phyloP scores from a whole-genome alignment of 352 stramenopile genomes.

The Pythium dissotocum region DNA sequence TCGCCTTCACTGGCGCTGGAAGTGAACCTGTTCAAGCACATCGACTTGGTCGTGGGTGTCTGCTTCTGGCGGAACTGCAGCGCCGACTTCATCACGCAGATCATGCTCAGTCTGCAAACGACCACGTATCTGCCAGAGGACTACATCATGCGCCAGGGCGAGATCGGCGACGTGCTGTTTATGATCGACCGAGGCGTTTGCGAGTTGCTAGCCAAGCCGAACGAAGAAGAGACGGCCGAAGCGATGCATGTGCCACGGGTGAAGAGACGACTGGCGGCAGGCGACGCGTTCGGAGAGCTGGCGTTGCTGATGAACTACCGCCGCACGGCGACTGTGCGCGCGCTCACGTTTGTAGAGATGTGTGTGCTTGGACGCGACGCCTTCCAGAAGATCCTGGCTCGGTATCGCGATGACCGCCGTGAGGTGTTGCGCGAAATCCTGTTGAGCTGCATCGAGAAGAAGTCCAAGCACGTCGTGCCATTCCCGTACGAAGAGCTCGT shows the following conservation, averaged over 20 bases:
- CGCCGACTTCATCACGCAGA: slow-evolving; percentile 38
- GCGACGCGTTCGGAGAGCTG: slow-evolving; percentile 40
- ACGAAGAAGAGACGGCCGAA: slow-evolving; percentile 6
- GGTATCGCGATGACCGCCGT: slow-evolving; percentile 27
- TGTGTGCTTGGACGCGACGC: slow-evolving; percentile 17
- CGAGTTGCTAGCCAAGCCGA: slow-evolving; percentile 18
- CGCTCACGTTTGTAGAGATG: slow-evolving; percentile 31
- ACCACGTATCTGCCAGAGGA: slow-evolving; percentile 40
- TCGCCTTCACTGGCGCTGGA: slow-evolving; percentile 34
- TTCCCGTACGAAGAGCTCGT: slow-evolving; percentile 27
- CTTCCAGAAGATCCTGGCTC: slow-evolving; percentile 28
- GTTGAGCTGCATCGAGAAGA: slow-evolving; percentile 23
- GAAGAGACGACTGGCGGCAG: slow-evolving; percentile 22
- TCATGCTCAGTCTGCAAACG: slow-evolving; percentile 29
- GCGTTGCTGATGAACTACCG: slow-evolving; percentile 39
- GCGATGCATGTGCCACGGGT: slow-evolving; percentile 17
- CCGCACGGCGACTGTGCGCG: slow-evolving; percentile 30
- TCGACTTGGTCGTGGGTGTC: slow-evolving; percentile 34
- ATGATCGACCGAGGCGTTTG: slow-evolving; percentile 38
- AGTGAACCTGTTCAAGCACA: slow-evolving; percentile 40
- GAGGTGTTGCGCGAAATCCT: slow-evolving; percentile 26
- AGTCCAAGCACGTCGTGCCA: slow-evolving; percentile 17
- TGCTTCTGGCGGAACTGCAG: slow-evolving; percentile 33
- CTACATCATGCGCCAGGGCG: slow-evolving; percentile 39
- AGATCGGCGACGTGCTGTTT: slow-evolving; percentile 39